These are phyloP conservation scores for Bipolaris bicolor DNA, from an alignment of 2,329 filamentous ascomycete species.

Conservation along the genomic window DNA sequence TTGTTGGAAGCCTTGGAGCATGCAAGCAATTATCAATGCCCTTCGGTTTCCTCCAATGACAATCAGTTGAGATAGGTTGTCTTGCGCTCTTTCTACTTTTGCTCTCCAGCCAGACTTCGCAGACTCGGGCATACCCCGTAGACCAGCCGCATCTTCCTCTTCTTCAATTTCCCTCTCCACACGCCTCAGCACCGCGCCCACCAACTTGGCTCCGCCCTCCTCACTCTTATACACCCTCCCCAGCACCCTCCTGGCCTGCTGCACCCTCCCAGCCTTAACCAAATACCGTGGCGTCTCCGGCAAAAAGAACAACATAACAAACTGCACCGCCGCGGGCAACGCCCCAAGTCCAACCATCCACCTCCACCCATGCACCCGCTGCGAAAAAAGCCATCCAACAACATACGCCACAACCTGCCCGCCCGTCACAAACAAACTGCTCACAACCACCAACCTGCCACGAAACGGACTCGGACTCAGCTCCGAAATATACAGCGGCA, in stretches of 20 bases:
- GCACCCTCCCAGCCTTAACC: conserved; percentile 66
- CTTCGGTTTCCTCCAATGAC: conserved; percentile 64
- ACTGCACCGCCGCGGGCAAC: conserved; percentile 75
- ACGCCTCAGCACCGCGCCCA: conserved; percentile 66
- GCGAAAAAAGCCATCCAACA: conserved; percentile 75
- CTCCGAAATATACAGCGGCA: conserved; percentile 80
- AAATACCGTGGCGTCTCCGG: conserved; percentile 92
- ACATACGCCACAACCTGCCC: conserved; percentile 91
- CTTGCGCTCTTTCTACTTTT: conserved; percentile 57
- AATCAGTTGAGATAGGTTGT: conserved; percentile 59
- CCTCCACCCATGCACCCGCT: conserved; percentile 70
- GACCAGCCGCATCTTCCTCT: conserved; percentile 62
- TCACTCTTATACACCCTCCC: conserved; percentile 63
- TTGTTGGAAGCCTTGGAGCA: conserved; percentile 87
- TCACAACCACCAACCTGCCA: conserved; percentile 81
- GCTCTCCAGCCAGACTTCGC: conserved; percentile 36
- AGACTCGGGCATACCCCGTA: conserved; percentile 42
- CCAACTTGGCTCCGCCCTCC: conserved; percentile 50
- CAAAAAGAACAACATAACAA: conserved; percentile 70
- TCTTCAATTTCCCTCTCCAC: conserved; percentile 79
- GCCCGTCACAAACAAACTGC: conserved; percentile 81
- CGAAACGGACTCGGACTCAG: conserved; percentile 77
- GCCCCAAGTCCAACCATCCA: conserved; percentile 92
- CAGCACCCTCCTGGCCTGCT: conserved; percentile 70
- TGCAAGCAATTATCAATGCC: conserved; percentile 82